Evolutionary conservation across 345 rosid genomes (phyloP).

Genomic region (Durio zibethinus): DNA sequence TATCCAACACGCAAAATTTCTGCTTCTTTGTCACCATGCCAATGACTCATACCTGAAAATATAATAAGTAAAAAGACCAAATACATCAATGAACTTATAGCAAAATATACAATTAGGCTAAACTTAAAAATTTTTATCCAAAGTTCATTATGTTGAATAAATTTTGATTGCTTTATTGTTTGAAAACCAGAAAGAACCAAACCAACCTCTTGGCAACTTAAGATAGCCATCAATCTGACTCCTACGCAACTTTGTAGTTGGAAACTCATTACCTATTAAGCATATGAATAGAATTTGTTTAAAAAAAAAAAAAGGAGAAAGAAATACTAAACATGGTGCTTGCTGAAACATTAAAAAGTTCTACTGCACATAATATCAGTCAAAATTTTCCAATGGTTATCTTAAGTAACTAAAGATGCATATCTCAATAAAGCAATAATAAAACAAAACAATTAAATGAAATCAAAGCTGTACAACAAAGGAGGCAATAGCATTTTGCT

Average conservation of each 20-base stretch:
- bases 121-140: background rate
- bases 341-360: background rate
- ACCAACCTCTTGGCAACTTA: constrained; percentile 52
- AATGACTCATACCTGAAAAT: constrained; percentile 55
- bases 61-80: constrained; percentile 11
- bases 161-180: background rate
- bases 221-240: constrained; percentile 44
- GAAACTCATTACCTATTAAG: constrained; percentile 37
- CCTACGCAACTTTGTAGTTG: constrained; percentile 39
- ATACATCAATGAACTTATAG: background rate
- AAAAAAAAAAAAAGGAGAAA: background rate
- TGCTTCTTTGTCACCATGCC: constrained; percentile 82
- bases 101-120: background rate
- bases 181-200: constrained; percentile 17
- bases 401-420: background rate
- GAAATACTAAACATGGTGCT: background rate
- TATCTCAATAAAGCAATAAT: background rate
- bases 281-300: background rate
- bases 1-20: constrained; percentile 72
- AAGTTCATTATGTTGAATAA: background rate
- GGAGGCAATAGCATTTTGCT: background rate
- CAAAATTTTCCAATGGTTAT: background rate
- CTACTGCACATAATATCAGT: background rate
- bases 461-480: background rate
- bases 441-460: background rate